Conservation (phyloP, 495 filamentous ascomycete species). For the Hyphodiscus hymeniophilus region DNA sequence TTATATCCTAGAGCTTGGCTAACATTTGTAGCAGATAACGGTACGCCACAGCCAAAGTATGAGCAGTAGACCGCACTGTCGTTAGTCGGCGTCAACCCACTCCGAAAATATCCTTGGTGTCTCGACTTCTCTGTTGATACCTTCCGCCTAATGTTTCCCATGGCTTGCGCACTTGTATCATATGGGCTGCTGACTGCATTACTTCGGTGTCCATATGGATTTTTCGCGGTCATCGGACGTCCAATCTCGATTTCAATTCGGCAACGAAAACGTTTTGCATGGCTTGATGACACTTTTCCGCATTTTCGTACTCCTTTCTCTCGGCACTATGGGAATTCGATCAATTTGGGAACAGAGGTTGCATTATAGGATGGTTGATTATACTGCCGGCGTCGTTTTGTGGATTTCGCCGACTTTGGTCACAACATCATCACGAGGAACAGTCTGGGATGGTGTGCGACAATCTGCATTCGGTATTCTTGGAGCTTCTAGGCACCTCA, state of each 20-base stretch:
- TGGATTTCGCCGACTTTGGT: slow-evolving; percentile 7
- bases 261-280: slow-evolving; percentile 25
- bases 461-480: slow-evolving; percentile 3
- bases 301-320: slow-evolving; percentile 16
- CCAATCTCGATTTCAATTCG: slow-evolving; percentile 14
- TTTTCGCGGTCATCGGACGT: slow-evolving; percentile 19
- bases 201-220: slow-evolving; percentile 20
- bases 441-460: slow-evolving; percentile 4
- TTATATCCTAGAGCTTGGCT: slow-evolving; percentile 8
- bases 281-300: slow-evolving; percentile 22
- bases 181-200: slow-evolving; percentile 25
- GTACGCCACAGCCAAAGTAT: slow-evolving; percentile 19
- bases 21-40: slow-evolving; percentile 23
- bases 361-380: slow-evolving; percentile 13
- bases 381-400: slow-evolving; percentile 12
- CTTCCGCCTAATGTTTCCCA: slow-evolving; percentile 9
- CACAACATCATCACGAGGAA: slow-evolving; percentile 6
- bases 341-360: slow-evolving; percentile 5
- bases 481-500: slow-evolving; percentile 3
- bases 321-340: slow-evolving; percentile 3
- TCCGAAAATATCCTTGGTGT: not conserved
- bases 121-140: not conserved
- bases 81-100: slow-evolving; percentile 2
- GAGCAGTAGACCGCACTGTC: slow-evolving; percentile 19
- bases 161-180: slow-evolving; percentile 20